Evolutionary conservation across 1,139 yeast genomes (phyloP).

Genomic region (Blastobotrys illinoisensis): DNA sequence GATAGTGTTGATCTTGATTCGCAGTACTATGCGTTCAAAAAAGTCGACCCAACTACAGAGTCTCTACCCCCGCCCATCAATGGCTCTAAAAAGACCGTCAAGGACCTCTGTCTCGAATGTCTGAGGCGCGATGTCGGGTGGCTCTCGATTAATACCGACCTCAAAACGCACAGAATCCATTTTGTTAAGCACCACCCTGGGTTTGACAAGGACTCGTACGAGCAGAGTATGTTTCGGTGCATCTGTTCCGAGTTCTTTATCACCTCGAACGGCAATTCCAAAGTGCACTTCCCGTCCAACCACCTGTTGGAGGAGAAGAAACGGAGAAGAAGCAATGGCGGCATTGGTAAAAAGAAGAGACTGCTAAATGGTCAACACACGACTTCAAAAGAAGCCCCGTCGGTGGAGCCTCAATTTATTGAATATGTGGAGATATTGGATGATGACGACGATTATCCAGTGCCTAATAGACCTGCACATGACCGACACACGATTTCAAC

Average conservation of each 20-base stretch:
- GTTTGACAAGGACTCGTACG: not conserved
- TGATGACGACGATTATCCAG: not conserved
- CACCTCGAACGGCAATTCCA: not conserved
- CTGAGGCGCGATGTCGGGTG: not conserved
- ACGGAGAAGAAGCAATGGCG: not conserved
- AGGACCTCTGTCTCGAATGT: constrained; percentile 5
- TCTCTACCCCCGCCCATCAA: constrained; percentile 1
- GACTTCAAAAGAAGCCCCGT: no score
- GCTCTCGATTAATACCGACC: not conserved
- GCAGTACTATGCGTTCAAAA: not conserved
- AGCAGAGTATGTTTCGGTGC: not conserved
- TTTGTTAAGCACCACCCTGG: not conserved
- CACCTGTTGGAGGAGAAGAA: not conserved
- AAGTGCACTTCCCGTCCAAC: not conserved
- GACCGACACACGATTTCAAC: not conserved
- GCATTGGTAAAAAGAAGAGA: not conserved
- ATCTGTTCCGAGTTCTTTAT: not conserved
- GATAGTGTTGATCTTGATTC: not conserved
- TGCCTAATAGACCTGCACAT: not conserved
- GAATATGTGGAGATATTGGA: not conserved
- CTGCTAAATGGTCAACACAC: no score
- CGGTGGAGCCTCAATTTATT: not conserved
- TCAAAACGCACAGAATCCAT: not conserved
- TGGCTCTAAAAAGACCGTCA: constrained; percentile 1
- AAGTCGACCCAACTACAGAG: not conserved